Conservation (phyloP, 2,329 filamentous ascomycete genomes). For the Mycosphaerella arachidis region DNA sequence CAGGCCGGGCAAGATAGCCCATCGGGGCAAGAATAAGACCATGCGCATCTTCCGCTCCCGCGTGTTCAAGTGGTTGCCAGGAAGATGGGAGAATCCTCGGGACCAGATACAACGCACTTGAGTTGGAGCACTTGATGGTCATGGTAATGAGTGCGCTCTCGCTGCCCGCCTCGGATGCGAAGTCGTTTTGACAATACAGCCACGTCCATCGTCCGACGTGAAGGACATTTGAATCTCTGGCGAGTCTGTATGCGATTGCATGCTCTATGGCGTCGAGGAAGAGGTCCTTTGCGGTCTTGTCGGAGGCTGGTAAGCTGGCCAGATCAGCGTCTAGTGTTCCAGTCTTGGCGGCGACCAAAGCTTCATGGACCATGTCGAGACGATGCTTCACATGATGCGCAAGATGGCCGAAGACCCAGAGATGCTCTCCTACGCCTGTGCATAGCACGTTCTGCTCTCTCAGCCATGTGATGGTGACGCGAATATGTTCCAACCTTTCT, state of each 20-base stretch:
- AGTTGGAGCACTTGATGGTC: slow-evolving; percentile 10
- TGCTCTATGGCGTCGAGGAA: slow-evolving; percentile 24
- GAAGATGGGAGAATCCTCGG: slow-evolving; percentile 8
- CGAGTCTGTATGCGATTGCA: slow-evolving; percentile 16
- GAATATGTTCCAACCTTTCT: slow-evolving; percentile 4
- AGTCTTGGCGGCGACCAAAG: neutral
- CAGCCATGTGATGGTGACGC: slow-evolving; percentile 9
- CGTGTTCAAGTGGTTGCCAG: slow-evolving; percentile 5
- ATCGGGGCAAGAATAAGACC: slow-evolving; percentile 14
- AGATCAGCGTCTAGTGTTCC: slow-evolving; percentile 1
- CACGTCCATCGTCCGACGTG: slow-evolving; percentile 23
- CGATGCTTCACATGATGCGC: slow-evolving; percentile 1
- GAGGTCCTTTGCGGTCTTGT: slow-evolving; percentile 11
- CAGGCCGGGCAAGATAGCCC: slow-evolving; percentile 8
- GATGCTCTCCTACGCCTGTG: slow-evolving; percentile 2
- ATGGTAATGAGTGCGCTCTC: slow-evolving; percentile 13
- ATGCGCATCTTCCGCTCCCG: neutral
- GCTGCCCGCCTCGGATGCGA: neutral
- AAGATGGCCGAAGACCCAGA: slow-evolving; percentile 17
- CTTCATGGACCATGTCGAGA: neutral
- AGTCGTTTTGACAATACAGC: slow-evolving; percentile 7
- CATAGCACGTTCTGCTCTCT: slow-evolving; percentile 21
- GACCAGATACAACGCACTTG: slow-evolving; percentile 14
- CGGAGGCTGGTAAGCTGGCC: neutral
- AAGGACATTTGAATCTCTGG: slow-evolving; percentile 6